These are phyloP conservation scores for Termitomyces sp. DNA, from an alignment of 768 basidiomycete species.

Conservation along the genomic window DNA sequence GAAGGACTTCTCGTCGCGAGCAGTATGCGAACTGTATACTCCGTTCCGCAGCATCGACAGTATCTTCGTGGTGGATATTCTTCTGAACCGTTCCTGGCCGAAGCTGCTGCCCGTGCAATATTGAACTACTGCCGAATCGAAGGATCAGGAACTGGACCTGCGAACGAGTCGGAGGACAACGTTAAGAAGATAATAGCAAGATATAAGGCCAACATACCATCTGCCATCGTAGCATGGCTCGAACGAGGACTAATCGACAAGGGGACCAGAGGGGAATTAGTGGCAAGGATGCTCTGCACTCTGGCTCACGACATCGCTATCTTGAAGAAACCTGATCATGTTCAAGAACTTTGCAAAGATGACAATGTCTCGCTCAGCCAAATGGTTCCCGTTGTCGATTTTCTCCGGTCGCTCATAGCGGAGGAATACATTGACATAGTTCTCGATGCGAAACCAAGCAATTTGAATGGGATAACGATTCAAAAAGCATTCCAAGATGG, in stretches of 20 bases:
- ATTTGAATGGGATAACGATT: not conserved
- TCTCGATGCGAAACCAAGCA: not conserved
- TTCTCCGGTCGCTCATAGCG: too few species aligned
- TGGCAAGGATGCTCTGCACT: too few species aligned
- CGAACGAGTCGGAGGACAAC: not conserved
- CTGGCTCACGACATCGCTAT: too few species aligned
- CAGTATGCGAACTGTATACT: not conserved
- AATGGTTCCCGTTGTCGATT: too few species aligned
- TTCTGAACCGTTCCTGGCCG: not conserved
- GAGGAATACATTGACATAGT: not conserved
- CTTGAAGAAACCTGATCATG: too few species aligned
- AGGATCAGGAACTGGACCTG: not conserved
- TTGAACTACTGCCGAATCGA: not conserved
- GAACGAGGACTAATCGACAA: too few species aligned
- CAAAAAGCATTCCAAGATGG: not conserved
- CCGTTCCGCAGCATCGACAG: not conserved
- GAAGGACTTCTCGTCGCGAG: not conserved
- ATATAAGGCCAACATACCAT: too few species aligned
- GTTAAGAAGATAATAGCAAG: too few species aligned
- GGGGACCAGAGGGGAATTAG: too few species aligned
- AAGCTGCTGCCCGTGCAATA: not conserved
- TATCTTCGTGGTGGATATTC: not conserved
- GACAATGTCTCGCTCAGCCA: too few species aligned
- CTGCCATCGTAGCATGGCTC: not conserved
- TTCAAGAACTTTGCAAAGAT: too few species aligned